These are phyloP conservation scores for Collybia sordida DNA, from an alignment of 768 basidiomycete species.

Conservation along the genomic window DNA sequence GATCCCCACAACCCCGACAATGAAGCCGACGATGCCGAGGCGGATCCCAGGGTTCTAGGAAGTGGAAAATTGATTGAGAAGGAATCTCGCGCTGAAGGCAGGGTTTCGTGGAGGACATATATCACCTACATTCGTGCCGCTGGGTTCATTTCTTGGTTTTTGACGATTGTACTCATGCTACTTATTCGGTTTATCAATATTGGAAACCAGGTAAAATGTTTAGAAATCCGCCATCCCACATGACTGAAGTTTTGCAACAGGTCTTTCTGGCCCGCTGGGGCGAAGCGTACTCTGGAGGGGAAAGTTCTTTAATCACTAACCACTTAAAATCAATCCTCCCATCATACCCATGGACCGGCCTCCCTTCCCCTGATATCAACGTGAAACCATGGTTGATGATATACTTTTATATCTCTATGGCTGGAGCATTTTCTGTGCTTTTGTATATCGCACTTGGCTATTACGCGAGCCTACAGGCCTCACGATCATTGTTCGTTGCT, in stretches of 20 bases:
- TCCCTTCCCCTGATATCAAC: slow-evolving; percentile 59
- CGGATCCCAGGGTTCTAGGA: neutral
- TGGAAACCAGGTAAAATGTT: slow-evolving; percentile 39
- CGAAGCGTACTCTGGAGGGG: slow-evolving; percentile 54
- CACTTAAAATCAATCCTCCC: neutral
- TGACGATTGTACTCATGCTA: slow-evolving; percentile 52
- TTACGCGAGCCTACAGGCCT: slow-evolving; percentile 68
- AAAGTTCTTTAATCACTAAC: slow-evolving; percentile 12
- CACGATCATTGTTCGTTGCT: slow-evolving; percentile 54
- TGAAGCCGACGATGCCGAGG: slow-evolving; percentile 28
- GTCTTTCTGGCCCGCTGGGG: slow-evolving; percentile 72
- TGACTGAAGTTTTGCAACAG: no score
- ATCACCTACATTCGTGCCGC: slow-evolving; percentile 63
- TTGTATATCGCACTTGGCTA: slow-evolving; percentile 62
- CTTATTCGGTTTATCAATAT: slow-evolving; percentile 57
- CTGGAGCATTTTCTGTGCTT: slow-evolving; percentile 53
- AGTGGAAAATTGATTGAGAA: slow-evolving; percentile 60
- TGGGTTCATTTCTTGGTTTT: slow-evolving; percentile 52
- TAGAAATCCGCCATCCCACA: no score
- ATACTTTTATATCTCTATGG: slow-evolving; percentile 61
- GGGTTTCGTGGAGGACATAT: slow-evolving; percentile 60
- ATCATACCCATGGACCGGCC: slow-evolving; percentile 40
- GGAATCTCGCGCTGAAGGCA: slow-evolving; percentile 64
- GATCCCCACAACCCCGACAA: slow-evolving; percentile 20
- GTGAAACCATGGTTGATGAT: slow-evolving; percentile 68